Percentiles rank a stretch among this genome's conserved stretches.
Conservation (phyloP, 495 filamentous ascomycete species). For the Tuber borchii region DNA sequence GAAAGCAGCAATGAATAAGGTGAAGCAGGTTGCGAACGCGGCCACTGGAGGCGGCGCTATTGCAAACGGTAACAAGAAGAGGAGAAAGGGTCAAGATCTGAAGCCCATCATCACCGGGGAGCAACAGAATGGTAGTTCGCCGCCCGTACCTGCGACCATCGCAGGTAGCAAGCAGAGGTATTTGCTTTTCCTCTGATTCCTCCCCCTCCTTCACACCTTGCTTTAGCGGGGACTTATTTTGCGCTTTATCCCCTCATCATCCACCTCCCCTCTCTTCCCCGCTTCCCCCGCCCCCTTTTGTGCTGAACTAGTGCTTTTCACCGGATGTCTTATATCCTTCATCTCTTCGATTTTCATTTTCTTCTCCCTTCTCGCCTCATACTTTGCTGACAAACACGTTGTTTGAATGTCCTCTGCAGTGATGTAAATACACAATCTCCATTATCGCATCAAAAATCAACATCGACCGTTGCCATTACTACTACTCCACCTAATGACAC, state of each 20-base stretch:
- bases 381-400: conserved; percentile 27
- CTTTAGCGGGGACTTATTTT: conserved; percentile 2
- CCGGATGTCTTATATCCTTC: conserved; percentile 32
- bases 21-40: conserved; percentile 60
- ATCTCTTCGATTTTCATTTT: conserved; percentile 24
- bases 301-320: conserved; percentile 4
- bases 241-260: conserved; percentile 13
- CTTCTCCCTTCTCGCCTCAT: conserved; percentile 32
- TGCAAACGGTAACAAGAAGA: conserved; percentile 70
- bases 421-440: conserved; percentile 34
- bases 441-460: conserved; percentile 29
- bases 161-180: conserved; percentile 44
- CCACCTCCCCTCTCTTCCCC: conserved; percentile 25
- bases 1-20: conserved; percentile 69
- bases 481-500: conserved; percentile 17
- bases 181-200: conserved; percentile 22
- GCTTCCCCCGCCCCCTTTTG: conserved; percentile 30
- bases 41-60: conserved; percentile 37
- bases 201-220: conserved; percentile 3
- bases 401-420: conserved; percentile 22
- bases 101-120: conserved; percentile 90
- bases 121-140: conserved; percentile 45
- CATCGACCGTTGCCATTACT: conserved; percentile 5
- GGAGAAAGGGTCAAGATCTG: conserved; percentile 75
- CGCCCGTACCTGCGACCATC: conserved; percentile 37